Evolutionary conservation across 192 early-diverging fungal species (phyloP).

Genomic region (Geranomyces michiganensis): DNA sequence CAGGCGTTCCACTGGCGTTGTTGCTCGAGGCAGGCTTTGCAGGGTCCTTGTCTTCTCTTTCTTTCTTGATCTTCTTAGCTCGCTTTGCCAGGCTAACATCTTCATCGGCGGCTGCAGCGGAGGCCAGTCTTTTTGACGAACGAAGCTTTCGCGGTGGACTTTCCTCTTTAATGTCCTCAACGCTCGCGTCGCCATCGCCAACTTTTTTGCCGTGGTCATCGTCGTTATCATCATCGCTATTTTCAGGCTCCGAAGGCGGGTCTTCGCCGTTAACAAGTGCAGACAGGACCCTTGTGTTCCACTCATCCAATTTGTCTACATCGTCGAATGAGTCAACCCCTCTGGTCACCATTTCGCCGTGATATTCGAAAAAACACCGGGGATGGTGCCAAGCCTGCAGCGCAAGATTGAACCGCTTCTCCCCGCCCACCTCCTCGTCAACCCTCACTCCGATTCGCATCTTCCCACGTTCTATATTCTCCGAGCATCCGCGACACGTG

Average conservation of each 20-base stretch:
- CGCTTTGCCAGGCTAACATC: background rate
- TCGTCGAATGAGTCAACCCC: background rate
- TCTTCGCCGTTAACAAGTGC: background rate
- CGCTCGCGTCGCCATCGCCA: background rate
- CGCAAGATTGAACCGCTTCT: background rate
- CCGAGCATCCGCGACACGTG: slow-evolving; percentile 17
- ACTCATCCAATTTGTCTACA: background rate
- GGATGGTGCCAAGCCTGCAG: slow-evolving; percentile 17
- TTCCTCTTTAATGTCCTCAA: background rate
- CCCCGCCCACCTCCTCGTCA: background rate
- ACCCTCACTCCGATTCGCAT: slow-evolving; percentile 13
- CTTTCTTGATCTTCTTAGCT: background rate
- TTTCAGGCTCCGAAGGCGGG: background rate
- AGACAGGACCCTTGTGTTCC: background rate
- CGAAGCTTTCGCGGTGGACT: background rate
- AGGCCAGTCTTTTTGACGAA: no score
- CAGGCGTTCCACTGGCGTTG: background rate
- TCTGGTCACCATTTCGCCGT: slow-evolving; percentile 2
- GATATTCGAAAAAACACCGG: slow-evolving; percentile 20
- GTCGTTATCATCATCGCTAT: background rate
- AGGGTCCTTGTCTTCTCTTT: background rate
- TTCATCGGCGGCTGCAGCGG: slow-evolving; percentile 2
- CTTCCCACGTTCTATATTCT: background rate
- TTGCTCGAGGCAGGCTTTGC: no score
- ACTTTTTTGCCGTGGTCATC: background rate